Evolutionary conservation across 2,329 filamentous ascomycete species (phyloP), one percentile per base, ranked within the genome.

Genomic region (Cytospora chrysosperma): DNA sequence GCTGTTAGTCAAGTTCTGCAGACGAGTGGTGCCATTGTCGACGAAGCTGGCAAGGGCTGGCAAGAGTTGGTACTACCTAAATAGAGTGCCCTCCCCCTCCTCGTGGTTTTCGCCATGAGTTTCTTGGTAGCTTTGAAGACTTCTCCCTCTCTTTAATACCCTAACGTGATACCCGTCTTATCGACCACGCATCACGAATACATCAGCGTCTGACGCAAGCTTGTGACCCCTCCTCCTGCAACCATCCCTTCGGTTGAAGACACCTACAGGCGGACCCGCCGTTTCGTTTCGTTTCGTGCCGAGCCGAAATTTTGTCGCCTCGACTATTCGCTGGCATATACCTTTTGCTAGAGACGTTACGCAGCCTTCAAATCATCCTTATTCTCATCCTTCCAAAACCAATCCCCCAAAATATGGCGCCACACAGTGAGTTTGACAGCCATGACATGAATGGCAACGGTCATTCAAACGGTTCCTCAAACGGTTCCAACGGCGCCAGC

Each of bases 341-440:
- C n/a, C 43, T 4, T 21, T 21, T 47, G 43, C n/a, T 40, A 40
- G 37, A 40, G 37, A 40, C 37, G 37, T 6, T 40, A 40, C 37
- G 5, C 37, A 40, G 15, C 37, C 7, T n/a, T 19, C 19, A n/a
- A n/a, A 12, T 47, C n/a, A 8, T 47, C n/a, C 17, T 15, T 51
- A 56, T 37, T 34, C 13, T 50, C 26, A 47, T 37, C 15, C 21
- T 3, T 43, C 49, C 28, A 30, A 30, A 9, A 30, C 4, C 4
- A 30, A 9, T n/a, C n/a, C n/a, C n/a, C n/a, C n/a, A 32, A 40
- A 28, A 40, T 27, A 66, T 66, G 64, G 64, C 64, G 26, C 62
- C 65, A 19, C 65, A 66, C 56, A 66, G 65, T 60, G 62, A 62
- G 27, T 52, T 63, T 34, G 63, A 65, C 19, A 62, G 63, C 60